These are phyloP conservation scores for Macadamia integrifolia DNA, from an alignment of 164 flowering plant genomes.

Conservation along the genomic window DNA sequence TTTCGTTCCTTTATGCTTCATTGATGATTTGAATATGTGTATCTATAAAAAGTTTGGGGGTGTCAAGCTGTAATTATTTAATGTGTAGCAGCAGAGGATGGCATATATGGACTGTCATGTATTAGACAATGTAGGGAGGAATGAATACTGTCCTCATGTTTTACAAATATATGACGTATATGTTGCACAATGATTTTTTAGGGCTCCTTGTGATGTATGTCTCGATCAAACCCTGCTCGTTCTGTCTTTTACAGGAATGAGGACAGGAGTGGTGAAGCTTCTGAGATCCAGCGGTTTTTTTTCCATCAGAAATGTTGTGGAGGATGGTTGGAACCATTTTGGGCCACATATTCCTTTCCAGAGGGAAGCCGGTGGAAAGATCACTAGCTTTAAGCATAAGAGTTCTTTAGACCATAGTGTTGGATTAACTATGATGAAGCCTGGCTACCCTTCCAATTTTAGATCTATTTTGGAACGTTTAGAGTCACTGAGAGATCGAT, in stretches of 20 bases:
- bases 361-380: conserved; percentile 24
- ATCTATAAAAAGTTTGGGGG: not conserved
- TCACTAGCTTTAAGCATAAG: conserved; percentile 22
- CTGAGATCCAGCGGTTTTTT: conserved; percentile 25
- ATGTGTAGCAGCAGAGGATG: not conserved
- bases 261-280: conserved; percentile 26
- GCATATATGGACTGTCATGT: not conserved
- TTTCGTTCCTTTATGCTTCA: not conserved
- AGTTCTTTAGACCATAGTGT: conserved; percentile 6
- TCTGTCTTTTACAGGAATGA: conserved; percentile 37
- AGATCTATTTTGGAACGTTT: conserved; percentile 23
- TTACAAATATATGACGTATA: not conserved
- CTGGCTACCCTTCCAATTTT: conserved; percentile 5
- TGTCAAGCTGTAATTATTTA: not conserved
- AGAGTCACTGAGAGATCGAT: conserved; percentile 12
- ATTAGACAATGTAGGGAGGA: not conserved
- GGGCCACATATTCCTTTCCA: conserved; percentile 27
- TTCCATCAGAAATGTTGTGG: conserved; percentile 16
- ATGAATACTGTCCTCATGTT: not conserved
- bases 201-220: not conserved
- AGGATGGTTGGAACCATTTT: conserved; percentile 36
- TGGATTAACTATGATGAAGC: conserved; percentile 16
- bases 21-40: not conserved
- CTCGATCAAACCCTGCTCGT: not conserved
- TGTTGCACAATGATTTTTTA: not conserved